Evolutionary conservation across 164 flowering plant genomes (phyloP).

Genomic region (Nymphaea thermarum): DNA sequence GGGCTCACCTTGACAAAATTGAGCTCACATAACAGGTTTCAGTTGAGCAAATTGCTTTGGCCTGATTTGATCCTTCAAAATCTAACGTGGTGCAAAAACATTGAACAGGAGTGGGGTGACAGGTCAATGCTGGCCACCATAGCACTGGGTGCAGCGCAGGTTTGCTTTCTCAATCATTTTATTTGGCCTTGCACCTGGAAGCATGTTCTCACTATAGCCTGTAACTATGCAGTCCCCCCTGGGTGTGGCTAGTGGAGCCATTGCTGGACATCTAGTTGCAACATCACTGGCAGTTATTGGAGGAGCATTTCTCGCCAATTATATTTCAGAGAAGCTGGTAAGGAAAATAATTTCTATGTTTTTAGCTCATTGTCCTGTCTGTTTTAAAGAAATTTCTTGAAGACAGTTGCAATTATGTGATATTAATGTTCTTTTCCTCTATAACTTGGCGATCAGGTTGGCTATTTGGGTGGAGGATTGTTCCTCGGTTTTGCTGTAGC

Average conservation of each 20-base stretch:
- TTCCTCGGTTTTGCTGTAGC: conserved; percentile 83
- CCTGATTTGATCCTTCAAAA: not conserved
- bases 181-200: not conserved
- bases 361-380: not conserved
- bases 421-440: not conserved
- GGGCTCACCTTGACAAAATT: conserved; percentile 5
- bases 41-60: not conserved
- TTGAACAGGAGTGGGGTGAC: conserved; percentile 95
- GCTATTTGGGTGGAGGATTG: conserved; percentile 77
- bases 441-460: conserved; percentile 44
- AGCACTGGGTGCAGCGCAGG: conserved; percentile 99
- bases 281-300: conserved; percentile 72
- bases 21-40: not conserved
- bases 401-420: too few species aligned
- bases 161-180: conserved; percentile 7
- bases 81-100: not conserved
- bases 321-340: conserved; percentile 96
- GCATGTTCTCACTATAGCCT: not conserved
- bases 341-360: not conserved
- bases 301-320: conserved; percentile 86
- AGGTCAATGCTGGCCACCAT: conserved; percentile 99
- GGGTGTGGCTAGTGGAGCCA: conserved; percentile 98
- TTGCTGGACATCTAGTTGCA: conserved; percentile 84
- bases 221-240: conserved; percentile 63
- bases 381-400: not conserved